Evolutionary conservation across 495 filamentous ascomycete species (phyloP), one percentile per base, ranked within the genome.

Genomic region (Penicillium coffeae): DNA sequence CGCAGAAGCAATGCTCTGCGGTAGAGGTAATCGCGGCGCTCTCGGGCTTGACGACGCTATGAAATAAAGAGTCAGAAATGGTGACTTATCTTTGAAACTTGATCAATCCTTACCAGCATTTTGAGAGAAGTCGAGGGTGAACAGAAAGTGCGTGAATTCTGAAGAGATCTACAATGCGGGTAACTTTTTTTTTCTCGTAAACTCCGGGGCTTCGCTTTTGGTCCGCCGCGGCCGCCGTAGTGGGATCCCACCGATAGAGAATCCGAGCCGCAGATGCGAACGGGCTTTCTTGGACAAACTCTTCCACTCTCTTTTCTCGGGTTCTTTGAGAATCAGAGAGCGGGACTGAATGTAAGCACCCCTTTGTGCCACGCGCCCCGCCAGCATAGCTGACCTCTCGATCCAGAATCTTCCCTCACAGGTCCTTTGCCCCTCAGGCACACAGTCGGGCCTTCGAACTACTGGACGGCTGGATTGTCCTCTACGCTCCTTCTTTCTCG

Each of bases 11-110:
- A 67, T 48, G 85, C 85, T 70, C 68, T 74, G 45, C 93, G 86
- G 66, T 96, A 95, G 59, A 99, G 86, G 69, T 96, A 99, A 60
- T 99, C 93, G 38, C 92, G 80, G 56, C 93, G 82, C 69, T 91
- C 83, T 50, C 90, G 84, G 54, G 86, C 83, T 83, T 92, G 86
- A 77, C 80, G 70, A 55, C 82, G 72, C 78, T 80, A 50, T 25
- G 40, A 38, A 3, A 53, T 1, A 20, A 52, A 64, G 45, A 63
- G 47, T 39, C 50, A 14, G 14, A 41, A 16, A 8, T 3, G 22
- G 14, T 30, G 1, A 12, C 16, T 14, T 15, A 25, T 56, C 21
- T 33, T 21, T 35, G 21, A 13, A 7, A 30, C 14, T 9, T 9
- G 34, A 38, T 1, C 2, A 16, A 21, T 35, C 66, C 72, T 47